These are phyloP conservation scores for Cornus florida DNA, from an alignment of 148 eudicot species.

Conservation along the genomic window DNA sequence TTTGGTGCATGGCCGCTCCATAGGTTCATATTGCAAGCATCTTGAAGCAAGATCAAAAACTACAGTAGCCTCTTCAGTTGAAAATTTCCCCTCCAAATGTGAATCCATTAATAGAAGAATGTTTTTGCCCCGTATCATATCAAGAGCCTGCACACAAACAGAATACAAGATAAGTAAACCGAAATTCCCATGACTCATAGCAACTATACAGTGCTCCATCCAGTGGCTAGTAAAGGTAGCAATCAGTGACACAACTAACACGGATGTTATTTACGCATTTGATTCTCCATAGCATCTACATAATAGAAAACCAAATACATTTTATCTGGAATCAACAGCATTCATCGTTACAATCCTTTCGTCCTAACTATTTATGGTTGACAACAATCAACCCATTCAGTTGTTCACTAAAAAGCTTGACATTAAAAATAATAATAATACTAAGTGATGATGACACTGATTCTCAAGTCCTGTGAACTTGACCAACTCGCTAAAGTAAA, in stretches of 20 bases:
- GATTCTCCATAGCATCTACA: background rate
- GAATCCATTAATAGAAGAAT: constrained; percentile 79
- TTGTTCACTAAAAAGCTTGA: background rate
- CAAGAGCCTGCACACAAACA: constrained; percentile 67
- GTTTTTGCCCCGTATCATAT: constrained; percentile 91
- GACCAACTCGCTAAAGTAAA: background rate
- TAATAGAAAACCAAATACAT: background rate
- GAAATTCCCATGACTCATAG: background rate
- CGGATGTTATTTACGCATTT: background rate
- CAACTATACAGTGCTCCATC: background rate
- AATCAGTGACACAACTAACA: background rate
- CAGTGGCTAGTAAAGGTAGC: background rate
- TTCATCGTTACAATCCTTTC: background rate
- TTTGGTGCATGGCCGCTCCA: constrained; percentile 80
- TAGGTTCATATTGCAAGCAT: constrained; percentile 91
- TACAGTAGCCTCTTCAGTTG: constrained; percentile 78
- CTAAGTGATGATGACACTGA: background rate
- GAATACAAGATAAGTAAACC: constrained; percentile 10
- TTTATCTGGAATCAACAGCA: background rate
- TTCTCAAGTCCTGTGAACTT: background rate
- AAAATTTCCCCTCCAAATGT: constrained; percentile 92
- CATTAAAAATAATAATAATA: background rate
- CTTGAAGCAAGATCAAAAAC: constrained; percentile 86
- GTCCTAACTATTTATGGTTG: background rate
- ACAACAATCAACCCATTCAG: background rate